phyloP scores from a whole-genome alignment of 768 basidiomycete genomes.

The Phanerodontia chrysosporium region DNA sequence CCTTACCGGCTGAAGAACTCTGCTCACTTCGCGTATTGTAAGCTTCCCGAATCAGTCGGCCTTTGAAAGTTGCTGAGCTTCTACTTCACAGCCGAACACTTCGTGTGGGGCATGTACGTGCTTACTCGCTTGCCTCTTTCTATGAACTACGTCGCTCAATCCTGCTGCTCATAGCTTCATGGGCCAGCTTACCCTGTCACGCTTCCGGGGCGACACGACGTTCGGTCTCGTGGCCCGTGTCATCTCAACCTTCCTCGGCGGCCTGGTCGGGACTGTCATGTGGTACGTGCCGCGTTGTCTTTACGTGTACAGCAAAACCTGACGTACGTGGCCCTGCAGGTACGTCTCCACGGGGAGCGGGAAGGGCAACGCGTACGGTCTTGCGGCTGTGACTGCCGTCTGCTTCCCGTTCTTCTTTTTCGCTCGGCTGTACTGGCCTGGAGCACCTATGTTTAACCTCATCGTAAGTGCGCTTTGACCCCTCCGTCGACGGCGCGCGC shows the following conservation, averaged over 20 bases:
- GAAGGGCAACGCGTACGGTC: conserved; percentile 59
- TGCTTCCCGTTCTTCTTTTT: conserved; percentile 73
- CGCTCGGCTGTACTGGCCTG: conserved; percentile 69
- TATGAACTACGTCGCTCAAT: neutral
- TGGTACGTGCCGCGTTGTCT: conserved; percentile 45
- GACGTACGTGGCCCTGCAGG: conserved; percentile 33
- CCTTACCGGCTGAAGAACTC: conserved; percentile 55
- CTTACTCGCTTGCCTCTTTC: neutral
- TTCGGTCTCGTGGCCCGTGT: conserved; percentile 62
- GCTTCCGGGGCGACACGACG: conserved; percentile 73
- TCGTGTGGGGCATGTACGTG: conserved; percentile 68
- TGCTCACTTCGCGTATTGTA: conserved; percentile 56
- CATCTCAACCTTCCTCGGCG: conserved; percentile 61
- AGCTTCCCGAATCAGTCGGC: conserved; percentile 19
- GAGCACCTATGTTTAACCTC: conserved; percentile 65
- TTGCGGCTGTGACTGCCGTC: conserved; percentile 64
- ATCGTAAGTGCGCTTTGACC: conserved; percentile 27
- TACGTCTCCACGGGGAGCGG: conserved; percentile 66
- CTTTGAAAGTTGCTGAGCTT: neutral
- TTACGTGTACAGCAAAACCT: neutral
- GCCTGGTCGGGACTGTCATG: conserved; percentile 55
- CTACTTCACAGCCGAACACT: conserved; percentile 44
- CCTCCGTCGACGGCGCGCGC: neutral
- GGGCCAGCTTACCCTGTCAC: conserved; percentile 66
- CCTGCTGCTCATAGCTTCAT: conserved; percentile 47